Evolutionary conservation across 2,329 filamentous ascomycete genomes (phyloP).

Genomic region (Conoideocrella luteorostrata): DNA sequence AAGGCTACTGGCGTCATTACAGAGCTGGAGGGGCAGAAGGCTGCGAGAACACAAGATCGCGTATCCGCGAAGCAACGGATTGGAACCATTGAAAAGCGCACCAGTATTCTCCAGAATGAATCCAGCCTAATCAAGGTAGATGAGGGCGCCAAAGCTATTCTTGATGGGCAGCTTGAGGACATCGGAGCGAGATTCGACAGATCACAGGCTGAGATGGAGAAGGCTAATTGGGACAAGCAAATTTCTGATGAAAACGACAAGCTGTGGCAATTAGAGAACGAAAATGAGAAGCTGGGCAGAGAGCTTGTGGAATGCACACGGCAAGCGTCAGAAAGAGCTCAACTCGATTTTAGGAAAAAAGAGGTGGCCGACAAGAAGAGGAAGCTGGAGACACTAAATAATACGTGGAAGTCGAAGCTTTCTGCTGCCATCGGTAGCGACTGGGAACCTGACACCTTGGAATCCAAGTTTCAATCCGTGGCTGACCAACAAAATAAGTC

Average conservation of each 20-base stretch:
- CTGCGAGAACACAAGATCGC: slow-evolving; percentile 67
- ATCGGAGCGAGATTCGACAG: slow-evolving; percentile 56
- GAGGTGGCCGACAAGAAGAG: slow-evolving; percentile 68
- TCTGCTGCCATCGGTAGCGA: slow-evolving; percentile 52
- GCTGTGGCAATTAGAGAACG: slow-evolving; percentile 63
- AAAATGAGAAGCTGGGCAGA: slow-evolving; percentile 64
- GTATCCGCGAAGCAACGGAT: slow-evolving; percentile 68
- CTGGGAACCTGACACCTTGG: slow-evolving; percentile 67
- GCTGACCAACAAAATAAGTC: slow-evolving; percentile 50
- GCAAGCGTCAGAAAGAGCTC: slow-evolving; percentile 74
- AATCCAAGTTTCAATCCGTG: slow-evolving; percentile 60
- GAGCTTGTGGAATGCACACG: slow-evolving; percentile 80
- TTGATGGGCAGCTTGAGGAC: slow-evolving; percentile 69
- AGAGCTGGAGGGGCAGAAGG: slow-evolving; percentile 67
- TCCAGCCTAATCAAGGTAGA: slow-evolving; percentile 72
- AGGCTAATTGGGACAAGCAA: slow-evolving; percentile 62
- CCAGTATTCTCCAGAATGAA: slow-evolving; percentile 58
- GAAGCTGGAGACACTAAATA: slow-evolving; percentile 70
- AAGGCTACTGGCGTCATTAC: slow-evolving; percentile 67
- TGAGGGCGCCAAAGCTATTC: slow-evolving; percentile 72
- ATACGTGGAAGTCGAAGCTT: slow-evolving; percentile 68
- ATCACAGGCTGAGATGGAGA: slow-evolving; percentile 56
- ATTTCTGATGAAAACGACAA: slow-evolving; percentile 60
- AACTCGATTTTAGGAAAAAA: slow-evolving; percentile 76
- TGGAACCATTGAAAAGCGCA: slow-evolving; percentile 64